Evolutionary conservation across 495 filamentous ascomycete species (phyloP), one percentile per base, ranked within the genome.

Genomic region (Cryomyces minteri): DNA sequence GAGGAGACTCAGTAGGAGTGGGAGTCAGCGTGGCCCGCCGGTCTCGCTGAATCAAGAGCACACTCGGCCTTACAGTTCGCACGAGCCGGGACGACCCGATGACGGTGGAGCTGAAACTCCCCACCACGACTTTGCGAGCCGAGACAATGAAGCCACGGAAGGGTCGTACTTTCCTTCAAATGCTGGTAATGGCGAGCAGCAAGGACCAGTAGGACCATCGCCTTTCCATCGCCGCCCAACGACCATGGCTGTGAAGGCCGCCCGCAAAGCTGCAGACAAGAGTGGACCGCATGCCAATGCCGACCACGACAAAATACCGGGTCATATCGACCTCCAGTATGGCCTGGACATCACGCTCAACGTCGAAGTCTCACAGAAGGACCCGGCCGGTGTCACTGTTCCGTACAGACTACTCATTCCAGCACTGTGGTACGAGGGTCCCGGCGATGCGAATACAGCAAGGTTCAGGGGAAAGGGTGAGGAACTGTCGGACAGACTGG

Each of bases 331-430:
- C 50, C 67, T 93, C 0, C 67, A 83, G 49, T 77, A 77, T 38
- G 87, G 84, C 3, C 66, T 98, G 25, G 85, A 94, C 43, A 76
- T 98, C 30, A 78, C 71, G 7, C 60, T 98, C 30, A 88, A 92
- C 52, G 73, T 90, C 53, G 90, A 98, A 63, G 73, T 95, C 51
- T 82, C 76, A 51, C 74, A 80, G 30, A 72, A 73, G 47, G 84
- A 96, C 54, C 90, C 92, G 0, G 72, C 79, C 0, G 92, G 90
- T n/a, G 81, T 80, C 51, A 98, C 90, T 3, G 72, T 74, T 39
- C 81, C 85, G 31, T 98, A 98, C 58, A 70, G 87, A 18, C 60
- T 96, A 28, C 71, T 95, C 0, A 79, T 98, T 8, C 90, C 90
- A 5, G 73, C 73, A 44, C 64, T 98, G 29, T 61, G 61, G 44